Base-by-base conservation (phyloP, 306 rosid species). In the Rosa multiflora region DNA sequence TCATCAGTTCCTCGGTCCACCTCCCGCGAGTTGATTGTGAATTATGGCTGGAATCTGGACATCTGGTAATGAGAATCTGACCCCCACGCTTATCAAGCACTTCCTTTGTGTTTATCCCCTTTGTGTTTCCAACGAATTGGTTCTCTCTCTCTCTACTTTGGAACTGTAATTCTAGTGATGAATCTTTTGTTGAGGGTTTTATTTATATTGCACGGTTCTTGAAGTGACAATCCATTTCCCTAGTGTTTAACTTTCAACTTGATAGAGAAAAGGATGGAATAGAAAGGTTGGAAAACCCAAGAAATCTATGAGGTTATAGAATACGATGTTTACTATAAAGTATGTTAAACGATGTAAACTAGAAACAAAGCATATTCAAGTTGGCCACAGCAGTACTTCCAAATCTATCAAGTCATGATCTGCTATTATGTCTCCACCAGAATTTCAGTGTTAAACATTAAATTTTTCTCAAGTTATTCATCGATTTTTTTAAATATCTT, bases 1-100 rank as follows among this genome's bases (percentile, higher is more conserved):
- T 29, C 71, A 51, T 79, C 85, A 32, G 80, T 59, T 32, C 75
- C 86, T 76, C 80, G 78, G 32, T 83, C 78, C 76, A 72, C 76
- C 55, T 32, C 75, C 59, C 40, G 14, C 10, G 62, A 72, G 20
- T 4, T 48, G 62, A 49, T 15, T 8, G 29, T 47, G 23, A 72
- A 17, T 5, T 26, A 49, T 32, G 15, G 62, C 35, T 5, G 62
- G 76, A 49, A 72, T 17, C 76, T 26, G 29, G 29, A 26, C 29
- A 26, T 26, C 29, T 48, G 44, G 17, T 49, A 10, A 1, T 32
- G 62, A 29, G 15, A 72, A 72, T 72, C 76, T 8, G 62, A 26
- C 76, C 62, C 70, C 47, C 12, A 37, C 29, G 29, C 23, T 15
- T 37, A 37, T 67, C 48, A 17, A 66, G 70, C 51, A 42, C 15